Percentiles rank a stretch among this genome's conserved stretches.
Evolutionary conservation across 805 yeast species (phyloP).

Genomic region (Schizosaccharomyces pombe): ASM294v3 CU329670.1:2762501-2763000

Average conservation of each 20-base stretch:
- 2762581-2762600: constrained; percentile 22
- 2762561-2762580: constrained; percentile 67
- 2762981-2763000: constrained; percentile 13
- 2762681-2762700: constrained; percentile 19
- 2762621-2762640: neutral
- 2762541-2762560: too few species aligned
- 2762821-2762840: constrained; percentile 47
- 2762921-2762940: constrained; percentile 5
- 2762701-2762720: neutral
- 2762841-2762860: too few species aligned
- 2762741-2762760: constrained; percentile 4
- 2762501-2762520: too few species aligned
- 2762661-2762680: constrained; percentile 89
- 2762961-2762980: too few species aligned
- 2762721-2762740: neutral
- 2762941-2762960: neutral
- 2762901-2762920: constrained; percentile 60
- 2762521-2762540: too few species aligned
- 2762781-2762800: constrained; percentile 51
- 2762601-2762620: too few species aligned
- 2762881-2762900: constrained; percentile 62
- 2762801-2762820: constrained; percentile 56
- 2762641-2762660: neutral
- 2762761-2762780: neutral
- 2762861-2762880: too few species aligned